A percentile compares a stretch with the other conserved stretches of the same genome.
These are phyloP conservation scores for Cryphonectria naterciae DNA, from an alignment of 2,329 filamentous ascomycete genomes.

Conservation along the genomic window DNA sequence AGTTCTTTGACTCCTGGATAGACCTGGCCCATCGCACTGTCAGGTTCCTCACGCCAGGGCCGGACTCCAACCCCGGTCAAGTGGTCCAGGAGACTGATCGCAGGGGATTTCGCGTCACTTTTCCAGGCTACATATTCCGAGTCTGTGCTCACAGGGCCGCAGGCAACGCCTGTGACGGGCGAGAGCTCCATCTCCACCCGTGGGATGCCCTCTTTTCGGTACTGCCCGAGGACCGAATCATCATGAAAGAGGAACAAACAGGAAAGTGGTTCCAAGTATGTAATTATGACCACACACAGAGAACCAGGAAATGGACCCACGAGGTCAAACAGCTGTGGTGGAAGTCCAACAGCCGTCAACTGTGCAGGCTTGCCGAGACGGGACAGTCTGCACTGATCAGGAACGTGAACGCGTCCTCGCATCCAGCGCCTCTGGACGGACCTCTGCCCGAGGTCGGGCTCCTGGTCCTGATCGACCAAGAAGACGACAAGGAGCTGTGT, in stretches of 20 bases:
- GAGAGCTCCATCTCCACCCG: neutral
- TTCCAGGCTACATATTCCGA: neutral
- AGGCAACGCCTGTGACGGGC: neutral
- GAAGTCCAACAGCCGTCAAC: neutral
- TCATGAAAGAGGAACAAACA: neutral
- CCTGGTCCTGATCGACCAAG: neutral
- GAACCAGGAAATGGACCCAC: neutral
- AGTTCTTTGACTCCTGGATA: neutral
- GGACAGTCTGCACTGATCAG: slow-evolving; percentile 10
- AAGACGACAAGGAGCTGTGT: slow-evolving; percentile 6
- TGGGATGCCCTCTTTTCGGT: neutral
- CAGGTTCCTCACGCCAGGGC: neutral
- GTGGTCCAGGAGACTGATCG: neutral
- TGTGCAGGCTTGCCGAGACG: neutral
- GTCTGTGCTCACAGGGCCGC: neutral
- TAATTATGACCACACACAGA: neutral
- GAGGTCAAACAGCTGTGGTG: neutral
- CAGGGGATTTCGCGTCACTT: neutral
- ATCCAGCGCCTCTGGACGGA: neutral
- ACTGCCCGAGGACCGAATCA: neutral
- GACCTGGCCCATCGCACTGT: neutral
- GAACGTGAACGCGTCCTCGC: neutral
- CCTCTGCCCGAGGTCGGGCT: neutral
- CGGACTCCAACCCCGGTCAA: neutral
- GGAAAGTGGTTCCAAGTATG: neutral